A percentile compares a stretch with the other conserved stretches of the same genome.
Conservation (phyloP, 1,284 basidiomycete species). For the Puccinia hordei region DNA sequence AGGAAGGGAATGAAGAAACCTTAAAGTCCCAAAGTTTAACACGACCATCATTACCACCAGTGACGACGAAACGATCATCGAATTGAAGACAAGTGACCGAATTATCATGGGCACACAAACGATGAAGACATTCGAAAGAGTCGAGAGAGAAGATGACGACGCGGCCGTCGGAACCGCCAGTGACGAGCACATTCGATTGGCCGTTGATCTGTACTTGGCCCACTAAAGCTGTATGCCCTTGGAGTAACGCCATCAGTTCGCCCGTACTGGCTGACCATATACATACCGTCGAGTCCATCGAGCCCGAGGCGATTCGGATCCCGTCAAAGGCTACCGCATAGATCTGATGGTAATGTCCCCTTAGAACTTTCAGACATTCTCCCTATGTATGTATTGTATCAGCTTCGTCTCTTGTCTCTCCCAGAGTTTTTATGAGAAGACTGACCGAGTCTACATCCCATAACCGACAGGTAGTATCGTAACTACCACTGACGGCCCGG, state of each 20-base stretch:
- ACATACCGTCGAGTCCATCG: slow-evolving; percentile 84
- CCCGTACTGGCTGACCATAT: slow-evolving; percentile 82
- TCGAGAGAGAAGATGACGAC: slow-evolving; percentile 83
- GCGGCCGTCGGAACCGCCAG: slow-evolving; percentile 89
- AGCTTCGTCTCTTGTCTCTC: background rate
- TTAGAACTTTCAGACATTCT: slow-evolving; percentile 77
- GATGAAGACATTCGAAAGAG: slow-evolving; percentile 63
- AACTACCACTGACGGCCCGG: slow-evolving; percentile 81
- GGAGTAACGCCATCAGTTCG: slow-evolving; percentile 78
- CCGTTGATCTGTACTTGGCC: slow-evolving; percentile 82
- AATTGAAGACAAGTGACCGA: slow-evolving; percentile 88
- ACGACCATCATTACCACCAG: slow-evolving; percentile 83
- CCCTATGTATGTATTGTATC: slow-evolving; percentile 60
- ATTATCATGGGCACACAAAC: slow-evolving; percentile 76
- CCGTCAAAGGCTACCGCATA: slow-evolving; percentile 94
- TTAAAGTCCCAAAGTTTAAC: slow-evolving; percentile 75
- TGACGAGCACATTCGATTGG: slow-evolving; percentile 70
- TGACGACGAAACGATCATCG: slow-evolving; percentile 66
- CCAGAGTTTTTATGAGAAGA: background rate
- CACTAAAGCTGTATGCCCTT: slow-evolving; percentile 91
- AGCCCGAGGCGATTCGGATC: slow-evolving; percentile 78
- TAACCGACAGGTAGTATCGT: slow-evolving; percentile 75
- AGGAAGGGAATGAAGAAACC: background rate
- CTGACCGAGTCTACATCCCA: slow-evolving; percentile 49
- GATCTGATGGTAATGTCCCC: slow-evolving; percentile 89